Evolutionary conservation across 2,329 filamentous ascomycete genomes (phyloP).

Genomic region (Pseudogymnoascus sp.): DNA sequence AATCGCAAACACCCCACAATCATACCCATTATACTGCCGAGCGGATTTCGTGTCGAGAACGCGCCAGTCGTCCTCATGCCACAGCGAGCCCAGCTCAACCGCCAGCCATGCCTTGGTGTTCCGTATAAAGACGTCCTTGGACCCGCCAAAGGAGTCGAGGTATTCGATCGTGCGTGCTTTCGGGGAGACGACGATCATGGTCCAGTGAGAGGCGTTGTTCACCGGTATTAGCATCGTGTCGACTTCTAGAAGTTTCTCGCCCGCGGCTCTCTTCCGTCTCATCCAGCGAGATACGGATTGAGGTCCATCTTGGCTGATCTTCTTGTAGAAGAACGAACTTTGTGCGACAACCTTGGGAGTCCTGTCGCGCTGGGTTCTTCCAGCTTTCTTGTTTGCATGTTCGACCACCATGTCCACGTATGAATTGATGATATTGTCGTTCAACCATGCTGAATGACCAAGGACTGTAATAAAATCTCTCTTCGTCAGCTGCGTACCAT

Average conservation of each 20-base stretch:
- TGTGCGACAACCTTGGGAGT: slow-evolving; percentile 54
- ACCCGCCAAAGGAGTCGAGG: slow-evolving; percentile 55
- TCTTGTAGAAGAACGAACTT: slow-evolving; percentile 58
- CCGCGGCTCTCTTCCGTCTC: slow-evolving; percentile 47
- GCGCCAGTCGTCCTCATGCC: slow-evolving; percentile 51
- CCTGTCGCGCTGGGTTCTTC: slow-evolving; percentile 35
- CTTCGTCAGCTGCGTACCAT: neutral
- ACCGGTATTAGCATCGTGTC: slow-evolving; percentile 64
- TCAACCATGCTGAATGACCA: slow-evolving; percentile 43
- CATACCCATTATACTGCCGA: slow-evolving; percentile 56
- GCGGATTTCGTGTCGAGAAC: slow-evolving; percentile 42
- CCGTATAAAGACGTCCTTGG: slow-evolving; percentile 30
- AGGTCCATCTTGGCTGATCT: slow-evolving; percentile 40
- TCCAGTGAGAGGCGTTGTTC: slow-evolving; percentile 59
- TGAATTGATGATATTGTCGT: slow-evolving; percentile 67
- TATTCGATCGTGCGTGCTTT: slow-evolving; percentile 53
- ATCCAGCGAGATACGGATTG: slow-evolving; percentile 44
- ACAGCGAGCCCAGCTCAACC: slow-evolving; percentile 48
- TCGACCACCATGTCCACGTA: slow-evolving; percentile 53
- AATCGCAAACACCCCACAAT: slow-evolving; percentile 71
- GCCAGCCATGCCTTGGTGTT: slow-evolving; percentile 47
- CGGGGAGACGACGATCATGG: slow-evolving; percentile 58
- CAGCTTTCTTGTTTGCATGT: slow-evolving; percentile 47
- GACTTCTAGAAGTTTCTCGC: slow-evolving; percentile 54
- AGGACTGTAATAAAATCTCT: neutral